Conservation (phyloP, 140 eudicot genomes). For the Anethum foeniculum region DNA sequence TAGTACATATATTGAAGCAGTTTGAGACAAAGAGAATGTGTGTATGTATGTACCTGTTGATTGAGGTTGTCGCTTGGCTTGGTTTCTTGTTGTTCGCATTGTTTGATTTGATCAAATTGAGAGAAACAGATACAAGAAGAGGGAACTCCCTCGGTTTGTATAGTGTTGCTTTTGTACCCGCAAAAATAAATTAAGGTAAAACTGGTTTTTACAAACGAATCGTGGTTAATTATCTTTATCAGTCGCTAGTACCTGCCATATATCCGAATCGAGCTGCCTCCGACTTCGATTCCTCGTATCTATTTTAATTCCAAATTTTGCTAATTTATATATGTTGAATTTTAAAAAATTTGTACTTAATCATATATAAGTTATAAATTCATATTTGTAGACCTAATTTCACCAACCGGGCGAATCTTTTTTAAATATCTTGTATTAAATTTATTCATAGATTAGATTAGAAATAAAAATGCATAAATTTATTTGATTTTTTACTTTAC, state of each 20-base stretch:
- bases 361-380: too few species aligned
- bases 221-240: not conserved
- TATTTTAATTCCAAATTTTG: too few species aligned
- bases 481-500: too few species aligned
- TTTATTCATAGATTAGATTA: too few species aligned
- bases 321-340: too few species aligned
- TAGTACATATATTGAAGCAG: not conserved
- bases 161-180: not conserved
- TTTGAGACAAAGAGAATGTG: not conserved
- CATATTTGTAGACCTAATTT: too few species aligned
- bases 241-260: not conserved
- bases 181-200: not conserved
- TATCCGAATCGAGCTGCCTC: too few species aligned
- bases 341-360: too few species aligned
- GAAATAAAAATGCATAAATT: too few species aligned
- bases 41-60: not conserved
- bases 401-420: too few species aligned
- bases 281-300: too few species aligned
- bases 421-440: too few species aligned
- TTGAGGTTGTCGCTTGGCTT: not conserved
- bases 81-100: not conserved
- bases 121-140: not conserved
- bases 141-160: not conserved
- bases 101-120: not conserved
- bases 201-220: not conserved